Evolutionary conservation across 2,329 filamentous ascomycete genomes (phyloP), one percentile per base, ranked within the genome.

Genomic region (Fusarium proliferatum): DNA sequence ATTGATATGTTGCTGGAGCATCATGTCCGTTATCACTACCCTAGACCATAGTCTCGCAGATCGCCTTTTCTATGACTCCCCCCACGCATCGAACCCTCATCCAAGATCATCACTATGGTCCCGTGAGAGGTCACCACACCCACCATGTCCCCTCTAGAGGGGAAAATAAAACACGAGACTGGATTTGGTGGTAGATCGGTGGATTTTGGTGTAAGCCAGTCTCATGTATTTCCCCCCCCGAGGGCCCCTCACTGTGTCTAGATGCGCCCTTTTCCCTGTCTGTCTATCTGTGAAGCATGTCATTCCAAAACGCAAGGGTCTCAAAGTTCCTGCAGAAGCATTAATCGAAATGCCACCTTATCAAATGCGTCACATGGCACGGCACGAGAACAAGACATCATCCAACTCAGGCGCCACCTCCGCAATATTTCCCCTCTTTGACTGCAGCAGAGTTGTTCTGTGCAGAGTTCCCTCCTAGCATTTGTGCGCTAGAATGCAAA

Each of bases 61-160:
- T 52, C 52, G 38, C 49, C 26, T 57, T 46, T 23, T 30, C 15
- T 16, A 5, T 28, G 21, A 16, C n/a, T 19, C 28, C 70, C 70
- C 67, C 66, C 71, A 72, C 69, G 62, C 38, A 51, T 45, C 5
- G 11, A n/a, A 68, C 52, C 38, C 53, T 66, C 61, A 61, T 52
- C 39, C 58, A 46, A 48, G 41, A 71, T 72, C 71, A 72, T 52
- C 67, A 68, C 56, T 60, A 59, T 42, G 71, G 67, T 74, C 71
- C 56, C 67, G 71, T 73, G 71, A 71, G 59, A 73, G 59, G 58
- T 72, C 59, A 74, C 34, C 67, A 74, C 71, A 73, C 70, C 70
- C 70, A 67, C 64, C 48, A 17, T 39, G 33, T 45, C 43, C 45
- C 30, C 28, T 41, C 43, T 26, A 26, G 26, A 6, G 6, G 26